These are phyloP conservation scores for Barbatosphaeria neglecta DNA, from an alignment of 495 filamentous ascomycete genomes.

Conservation along the genomic window DNA sequence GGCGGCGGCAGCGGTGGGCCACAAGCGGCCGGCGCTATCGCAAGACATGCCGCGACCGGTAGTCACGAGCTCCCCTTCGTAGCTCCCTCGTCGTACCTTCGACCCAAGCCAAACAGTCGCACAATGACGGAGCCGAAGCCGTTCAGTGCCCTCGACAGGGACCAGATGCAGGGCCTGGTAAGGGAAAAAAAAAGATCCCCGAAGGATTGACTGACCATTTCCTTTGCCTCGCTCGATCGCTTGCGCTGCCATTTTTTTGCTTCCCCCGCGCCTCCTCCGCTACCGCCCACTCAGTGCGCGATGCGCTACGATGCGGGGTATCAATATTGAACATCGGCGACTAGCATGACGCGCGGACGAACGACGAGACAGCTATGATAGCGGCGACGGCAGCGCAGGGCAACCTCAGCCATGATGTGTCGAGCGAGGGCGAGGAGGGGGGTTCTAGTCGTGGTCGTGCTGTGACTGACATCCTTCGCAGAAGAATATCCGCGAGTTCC, in stretches of 20 bases:
- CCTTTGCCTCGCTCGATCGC: conserved; percentile 2
- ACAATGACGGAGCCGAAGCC: conserved; percentile 40
- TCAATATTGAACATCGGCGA: no score
- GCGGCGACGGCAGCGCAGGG: no score
- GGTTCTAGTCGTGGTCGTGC: background rate
- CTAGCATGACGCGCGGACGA: no score
- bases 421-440: no score
- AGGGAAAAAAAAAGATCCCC: conserved; percentile 22
- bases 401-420: no score
- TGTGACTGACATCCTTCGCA: conserved; percentile 21
- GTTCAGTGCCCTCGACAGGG: conserved; percentile 69
- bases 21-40: conserved; percentile 10
- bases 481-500: conserved; percentile 87
- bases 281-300: background rate
- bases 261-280: background rate
- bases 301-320: conserved; percentile 17
- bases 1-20: no score
- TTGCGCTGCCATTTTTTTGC: background rate
- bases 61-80: conserved; percentile 52
- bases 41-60: no score
- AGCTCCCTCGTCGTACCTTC: conserved; percentile 77
- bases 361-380: no score
- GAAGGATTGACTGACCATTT: conserved; percentile 15
- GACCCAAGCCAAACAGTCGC: conserved; percentile 44
- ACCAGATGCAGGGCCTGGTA: conserved; percentile 89